Percentiles rank a stretch among this genome's conserved stretches.
phyloP scores from a whole-genome alignment of 148 eudicot genomes.

The Cornus florida region DNA sequence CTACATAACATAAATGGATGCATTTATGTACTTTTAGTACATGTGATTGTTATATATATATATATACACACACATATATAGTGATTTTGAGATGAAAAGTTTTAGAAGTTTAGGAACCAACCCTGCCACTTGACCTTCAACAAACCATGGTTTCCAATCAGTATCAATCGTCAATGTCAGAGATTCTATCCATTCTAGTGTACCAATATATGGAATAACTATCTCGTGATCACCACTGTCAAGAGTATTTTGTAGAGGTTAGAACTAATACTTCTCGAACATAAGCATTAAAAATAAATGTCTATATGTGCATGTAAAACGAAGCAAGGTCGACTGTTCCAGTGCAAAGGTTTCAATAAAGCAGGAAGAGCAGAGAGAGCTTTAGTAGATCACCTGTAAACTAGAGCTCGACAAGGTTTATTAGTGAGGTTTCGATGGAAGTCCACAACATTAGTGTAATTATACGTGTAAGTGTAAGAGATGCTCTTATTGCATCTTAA shows the following conservation, averaged over 20 bases:
- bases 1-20: not conserved
- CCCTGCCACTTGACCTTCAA: constrained; percentile 33
- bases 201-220: constrained; percentile 20
- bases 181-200: constrained; percentile 18
- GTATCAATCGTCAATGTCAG: not conserved
- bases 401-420: constrained; percentile 20
- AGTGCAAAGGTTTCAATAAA: too few species aligned
- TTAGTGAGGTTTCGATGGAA: constrained; percentile 30
- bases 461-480: not conserved
- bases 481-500: constrained; percentile 23
- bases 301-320: not conserved
- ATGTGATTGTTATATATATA: too few species aligned
- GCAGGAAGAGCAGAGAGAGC: not conserved
- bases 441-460: constrained; percentile 13
- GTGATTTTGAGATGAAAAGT: not conserved
- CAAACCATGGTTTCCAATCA: constrained; percentile 36
- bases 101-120: constrained; percentile 6
- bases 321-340: too few species aligned
- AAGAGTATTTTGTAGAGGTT: not conserved
- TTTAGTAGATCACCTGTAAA: not conserved
- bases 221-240: constrained; percentile 43
- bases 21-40: not conserved
- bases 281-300: too few species aligned
- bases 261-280: too few species aligned
- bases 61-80: too few species aligned